Evolutionary conservation across 2,329 filamentous ascomycete species (phyloP).

Genomic region (Myriosclerotinia duriaeana): DNA sequence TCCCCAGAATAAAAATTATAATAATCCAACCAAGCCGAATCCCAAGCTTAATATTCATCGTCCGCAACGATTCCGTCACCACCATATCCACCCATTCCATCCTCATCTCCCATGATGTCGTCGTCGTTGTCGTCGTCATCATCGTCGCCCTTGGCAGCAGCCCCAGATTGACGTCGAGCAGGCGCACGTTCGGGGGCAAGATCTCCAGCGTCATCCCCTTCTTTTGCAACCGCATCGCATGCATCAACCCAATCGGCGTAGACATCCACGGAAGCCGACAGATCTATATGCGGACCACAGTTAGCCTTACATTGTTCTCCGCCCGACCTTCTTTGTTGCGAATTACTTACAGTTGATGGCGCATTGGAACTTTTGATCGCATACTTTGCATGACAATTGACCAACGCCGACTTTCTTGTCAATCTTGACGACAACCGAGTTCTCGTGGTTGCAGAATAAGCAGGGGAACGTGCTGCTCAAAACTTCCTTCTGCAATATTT

Average conservation of each 20-base stretch:
- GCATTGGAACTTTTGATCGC: constrained; percentile 90
- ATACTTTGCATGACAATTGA: constrained; percentile 84
- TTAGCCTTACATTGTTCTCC: constrained; percentile 26
- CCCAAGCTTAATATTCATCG: constrained; percentile 51
- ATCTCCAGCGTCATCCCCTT: constrained; percentile 46
- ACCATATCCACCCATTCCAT: constrained; percentile 53
- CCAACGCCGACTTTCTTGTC: constrained; percentile 92
- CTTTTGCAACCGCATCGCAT: constrained; percentile 70
- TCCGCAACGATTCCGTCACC: constrained; percentile 55
- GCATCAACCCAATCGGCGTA: constrained; percentile 99
- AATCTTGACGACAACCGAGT: constrained; percentile 83
- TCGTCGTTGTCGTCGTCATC: constrained; percentile 42
- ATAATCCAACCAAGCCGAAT: neutral
- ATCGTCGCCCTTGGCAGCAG: constrained; percentile 35
- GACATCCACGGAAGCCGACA: constrained; percentile 89
- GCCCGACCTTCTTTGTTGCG: constrained; percentile 5
- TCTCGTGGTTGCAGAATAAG: constrained; percentile 98
- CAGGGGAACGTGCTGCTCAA: constrained; percentile 87
- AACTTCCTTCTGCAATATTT: constrained; percentile 57
- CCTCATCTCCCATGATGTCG: constrained; percentile 42
- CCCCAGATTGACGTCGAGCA: constrained; percentile 28
- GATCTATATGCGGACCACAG: constrained; percentile 54
- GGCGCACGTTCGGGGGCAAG: constrained; percentile 32
- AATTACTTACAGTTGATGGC: constrained; percentile 75
- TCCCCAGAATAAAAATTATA: constrained; percentile 8